Evolutionary conservation across 1,284 basidiomycete species (phyloP).

Genomic region (Cutaneotrichosporon dermatis): DNA sequence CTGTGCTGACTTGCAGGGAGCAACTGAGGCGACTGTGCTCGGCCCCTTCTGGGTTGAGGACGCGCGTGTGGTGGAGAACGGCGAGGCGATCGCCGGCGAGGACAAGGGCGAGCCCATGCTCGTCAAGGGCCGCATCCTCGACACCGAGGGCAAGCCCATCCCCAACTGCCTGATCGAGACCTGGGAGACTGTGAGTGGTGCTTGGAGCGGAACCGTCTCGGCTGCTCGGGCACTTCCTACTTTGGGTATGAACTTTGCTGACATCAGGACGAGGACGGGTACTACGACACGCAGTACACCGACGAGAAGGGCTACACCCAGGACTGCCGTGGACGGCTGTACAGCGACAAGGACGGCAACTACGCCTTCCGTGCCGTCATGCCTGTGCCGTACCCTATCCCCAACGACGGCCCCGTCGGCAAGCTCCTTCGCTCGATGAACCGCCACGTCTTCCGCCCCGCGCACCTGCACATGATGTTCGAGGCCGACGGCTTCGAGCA

Average conservation of each 20-base stretch:
- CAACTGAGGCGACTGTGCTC: constrained; percentile 70
- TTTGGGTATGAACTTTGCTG: no score
- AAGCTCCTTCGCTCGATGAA: constrained; percentile 58
- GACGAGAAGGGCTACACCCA: constrained; percentile 54
- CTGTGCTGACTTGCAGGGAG: constrained; percentile 45
- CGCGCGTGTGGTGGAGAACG: constrained; percentile 55
- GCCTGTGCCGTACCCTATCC: constrained; percentile 74
- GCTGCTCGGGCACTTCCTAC: no score
- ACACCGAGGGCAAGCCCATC: constrained; percentile 65
- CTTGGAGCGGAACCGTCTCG: no score
- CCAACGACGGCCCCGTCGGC: constrained; percentile 73
- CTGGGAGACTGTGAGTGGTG: constrained; percentile 65
- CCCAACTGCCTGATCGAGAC: constrained; percentile 67
- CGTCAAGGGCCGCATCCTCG: constrained; percentile 65
- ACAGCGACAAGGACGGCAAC: constrained; percentile 60
- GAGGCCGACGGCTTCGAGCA: constrained; percentile 63
- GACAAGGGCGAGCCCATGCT: constrained; percentile 77
- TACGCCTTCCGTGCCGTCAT: constrained; percentile 72
- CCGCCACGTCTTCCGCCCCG: constrained; percentile 72
- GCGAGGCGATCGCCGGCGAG: constrained; percentile 68
- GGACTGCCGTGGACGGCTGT: constrained; percentile 72
- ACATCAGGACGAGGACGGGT: constrained; percentile 53
- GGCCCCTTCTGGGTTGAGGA: constrained; percentile 83
- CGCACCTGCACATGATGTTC: constrained; percentile 71
- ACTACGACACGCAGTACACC: constrained; percentile 63